phyloP scores from a whole-genome alignment of 345 rosid species.

The Trapa bicornis region DNA sequence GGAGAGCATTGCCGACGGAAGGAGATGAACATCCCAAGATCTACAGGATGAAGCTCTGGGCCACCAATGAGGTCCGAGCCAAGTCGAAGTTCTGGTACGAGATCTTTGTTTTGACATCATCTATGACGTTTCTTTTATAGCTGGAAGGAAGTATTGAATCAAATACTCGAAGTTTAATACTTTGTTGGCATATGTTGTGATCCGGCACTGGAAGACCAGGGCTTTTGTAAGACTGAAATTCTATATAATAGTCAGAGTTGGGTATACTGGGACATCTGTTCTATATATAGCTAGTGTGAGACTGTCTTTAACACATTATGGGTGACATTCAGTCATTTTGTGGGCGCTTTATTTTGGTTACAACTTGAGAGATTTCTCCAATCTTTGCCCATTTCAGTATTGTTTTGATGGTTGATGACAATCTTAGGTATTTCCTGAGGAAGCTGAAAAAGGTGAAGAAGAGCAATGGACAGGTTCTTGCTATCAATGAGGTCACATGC shows the following conservation, averaged over 20 bases:
- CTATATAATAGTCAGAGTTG: not conserved
- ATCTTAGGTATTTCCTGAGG: conserved; percentile 10
- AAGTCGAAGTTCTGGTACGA: conserved; percentile 15
- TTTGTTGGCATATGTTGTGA: not conserved
- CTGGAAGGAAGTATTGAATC: not conserved
- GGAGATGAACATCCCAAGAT: conserved; percentile 14
- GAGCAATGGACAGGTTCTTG: conserved; percentile 15
- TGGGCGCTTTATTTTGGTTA: not conserved
- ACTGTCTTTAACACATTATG: not conserved
- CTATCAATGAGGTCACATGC: conserved; percentile 8
- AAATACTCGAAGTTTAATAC: not conserved
- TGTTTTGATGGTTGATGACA: not conserved
- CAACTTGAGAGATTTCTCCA: not conserved
- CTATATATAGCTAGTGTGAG: not conserved
- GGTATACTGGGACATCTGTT: not conserved
- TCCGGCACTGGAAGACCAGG: not conserved
- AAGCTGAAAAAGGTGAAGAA: conserved; percentile 13
- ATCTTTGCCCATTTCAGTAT: not conserved
- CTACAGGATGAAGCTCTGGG: conserved; percentile 16
- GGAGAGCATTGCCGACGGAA: conserved; percentile 14
- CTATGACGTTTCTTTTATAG: not conserved
- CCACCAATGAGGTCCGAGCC: conserved; percentile 14
- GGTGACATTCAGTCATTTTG: not conserved
- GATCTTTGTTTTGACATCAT: not conserved
- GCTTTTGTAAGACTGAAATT: not conserved